A percentile compares a stretch with the other conserved stretches of the same genome.
These are phyloP conservation scores for Cubamyces lactineus DNA, from an alignment of 768 basidiomycete species.

Conservation along the genomic window DNA sequence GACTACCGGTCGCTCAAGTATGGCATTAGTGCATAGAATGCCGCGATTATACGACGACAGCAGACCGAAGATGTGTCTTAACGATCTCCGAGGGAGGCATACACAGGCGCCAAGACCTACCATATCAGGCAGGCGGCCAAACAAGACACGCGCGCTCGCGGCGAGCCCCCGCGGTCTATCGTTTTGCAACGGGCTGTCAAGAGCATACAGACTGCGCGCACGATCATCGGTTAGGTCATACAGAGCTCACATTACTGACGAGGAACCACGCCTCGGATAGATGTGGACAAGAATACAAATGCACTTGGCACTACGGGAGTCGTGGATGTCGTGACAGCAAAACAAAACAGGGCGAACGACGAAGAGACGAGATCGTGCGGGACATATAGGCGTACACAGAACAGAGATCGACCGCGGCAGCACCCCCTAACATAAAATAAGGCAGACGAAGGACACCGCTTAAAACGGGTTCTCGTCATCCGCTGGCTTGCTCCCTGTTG, in stretches of 20 bases:
- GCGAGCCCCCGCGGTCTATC: too few species aligned
- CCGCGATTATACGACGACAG: too few species aligned
- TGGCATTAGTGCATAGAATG: too few species aligned
- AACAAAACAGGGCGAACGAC: constrained; percentile 25
- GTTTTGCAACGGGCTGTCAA: too few species aligned
- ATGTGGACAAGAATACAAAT: constrained; percentile 22
- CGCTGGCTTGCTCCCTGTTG: constrained; percentile 42
- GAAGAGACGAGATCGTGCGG: constrained; percentile 16
- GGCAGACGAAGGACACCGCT: neutral
- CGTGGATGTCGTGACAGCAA: constrained; percentile 26
- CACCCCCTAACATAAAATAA: neutral
- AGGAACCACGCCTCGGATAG: constrained; percentile 25
- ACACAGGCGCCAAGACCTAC: too few species aligned
- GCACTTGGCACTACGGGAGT: constrained; percentile 23
- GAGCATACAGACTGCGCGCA: neutral
- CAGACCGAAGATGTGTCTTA: too few species aligned
- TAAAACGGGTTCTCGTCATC: constrained; percentile 76
- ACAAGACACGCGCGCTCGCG: too few species aligned
- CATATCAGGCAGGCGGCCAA: too few species aligned
- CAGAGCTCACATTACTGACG: constrained; percentile 14
- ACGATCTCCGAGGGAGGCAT: too few species aligned
- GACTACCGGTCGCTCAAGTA: too few species aligned
- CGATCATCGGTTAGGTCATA: neutral
- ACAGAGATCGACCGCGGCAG: constrained; percentile 13
- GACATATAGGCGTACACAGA: constrained; percentile 19